Evolutionary conservation across 73 alveolate species (phyloP).

Genomic region (Paramecium sexaurelia): DNA sequence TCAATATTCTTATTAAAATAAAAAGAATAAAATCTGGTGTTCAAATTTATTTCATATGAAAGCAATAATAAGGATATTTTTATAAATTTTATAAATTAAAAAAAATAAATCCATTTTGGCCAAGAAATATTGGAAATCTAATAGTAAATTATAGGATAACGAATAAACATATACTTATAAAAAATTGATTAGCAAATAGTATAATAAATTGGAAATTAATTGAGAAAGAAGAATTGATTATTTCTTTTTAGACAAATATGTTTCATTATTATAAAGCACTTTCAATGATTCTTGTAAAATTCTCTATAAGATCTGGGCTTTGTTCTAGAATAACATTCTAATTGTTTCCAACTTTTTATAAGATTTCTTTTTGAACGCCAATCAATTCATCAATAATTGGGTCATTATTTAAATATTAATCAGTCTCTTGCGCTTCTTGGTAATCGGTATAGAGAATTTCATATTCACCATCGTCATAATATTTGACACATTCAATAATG

Average conservation of each 20-base stretch:
- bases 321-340: slow-evolving; percentile 35
- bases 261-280: slow-evolving; percentile 10
- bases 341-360: slow-evolving; percentile 18
- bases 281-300: slow-evolving; percentile 29
- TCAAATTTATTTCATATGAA: not conserved
- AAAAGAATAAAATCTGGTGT: too few relatives aligned
- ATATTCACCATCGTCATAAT: slow-evolving; percentile 54
- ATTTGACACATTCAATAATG: slow-evolving; percentile 36
- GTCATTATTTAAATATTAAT: not conserved
- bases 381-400: slow-evolving; percentile 2
- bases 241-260: not conserved
- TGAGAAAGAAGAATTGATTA: too few relatives aligned
- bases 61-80: too few relatives aligned
- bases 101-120: too few relatives aligned
- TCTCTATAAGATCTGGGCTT: slow-evolving; percentile 5
- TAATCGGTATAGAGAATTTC: slow-evolving; percentile 42
- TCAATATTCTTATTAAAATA: too few relatives aligned
- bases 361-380: not conserved
- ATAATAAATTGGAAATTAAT: too few relatives aligned
- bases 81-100: too few relatives aligned
- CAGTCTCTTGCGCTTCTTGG: slow-evolving; percentile 19
- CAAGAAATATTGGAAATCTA: too few relatives aligned
- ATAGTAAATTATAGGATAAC: too few relatives aligned
- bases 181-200: too few relatives aligned
- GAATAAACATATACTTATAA: too few relatives aligned